Evolutionary conservation across 2,329 filamentous ascomycete genomes (phyloP), one percentile per base, ranked within the genome.

Genomic region (Aspergillus niger): DNA sequence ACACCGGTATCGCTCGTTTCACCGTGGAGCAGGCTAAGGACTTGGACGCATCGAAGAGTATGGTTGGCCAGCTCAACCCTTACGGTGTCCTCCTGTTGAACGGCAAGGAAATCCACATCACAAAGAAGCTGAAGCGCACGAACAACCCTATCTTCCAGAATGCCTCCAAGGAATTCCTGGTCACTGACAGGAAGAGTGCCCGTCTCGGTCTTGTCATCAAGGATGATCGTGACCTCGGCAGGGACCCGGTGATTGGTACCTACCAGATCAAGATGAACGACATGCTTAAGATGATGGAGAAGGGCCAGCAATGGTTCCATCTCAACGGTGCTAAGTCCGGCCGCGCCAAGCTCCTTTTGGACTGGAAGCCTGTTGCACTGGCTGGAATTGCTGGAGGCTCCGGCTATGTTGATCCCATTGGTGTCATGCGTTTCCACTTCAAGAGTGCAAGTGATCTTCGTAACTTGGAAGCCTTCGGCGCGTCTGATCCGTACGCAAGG

Each of bases 81-180:
- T 99, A 98, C 68, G 93, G 91, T 8, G 83, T 88, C 32, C 83
- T 99, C 54, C 84, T 97, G 48, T 86, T 99, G 68, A 99, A 99
- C 70, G 91, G 92, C 64, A 96, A 95, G 77, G 90, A 96, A 73
- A 85, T 98, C 4, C 92, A 97, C 70, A 84, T 87, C 59, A 96
- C 93, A 56, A 91, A 92, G 79, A 96, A 93, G 77, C 85, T 97
- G 70, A 99, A 98, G 84, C 89, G 94, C 63, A 98, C 92, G 62
- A 99, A 99, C 79, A 95, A 97, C 70, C 95, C 95, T 7, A 93
- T 99, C 70, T 99, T 93, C 89, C 89, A 94, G 57, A 90, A 98
- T 72, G 91, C 91, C 6, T 90, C 88, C 67, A 97, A 97, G 79
- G 95, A 99, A 73, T 87, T 99, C 68, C 86, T 99, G 63, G 94